Base-by-base conservation (phyloP, 176 grass and related monocot species). In the Hyparrhenia diplandra region DNA sequence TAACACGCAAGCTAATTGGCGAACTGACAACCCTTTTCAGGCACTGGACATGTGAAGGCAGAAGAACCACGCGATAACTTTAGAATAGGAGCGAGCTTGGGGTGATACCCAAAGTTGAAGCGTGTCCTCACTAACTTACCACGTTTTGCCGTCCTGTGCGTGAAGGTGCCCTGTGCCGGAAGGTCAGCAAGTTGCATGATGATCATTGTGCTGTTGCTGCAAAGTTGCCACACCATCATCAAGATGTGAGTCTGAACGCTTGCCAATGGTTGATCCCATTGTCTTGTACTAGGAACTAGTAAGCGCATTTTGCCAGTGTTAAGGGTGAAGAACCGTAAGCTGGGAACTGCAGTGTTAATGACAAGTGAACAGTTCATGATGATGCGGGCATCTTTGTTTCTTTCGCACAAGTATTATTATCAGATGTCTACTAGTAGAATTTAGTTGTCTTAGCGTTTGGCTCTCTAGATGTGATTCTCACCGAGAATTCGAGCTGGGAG, bases 31-130 rank as follows among this genome's bases (percentile, higher is more conserved):
- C 4, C 5, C 64, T 17, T 63, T 39, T 45, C 82, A 89, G 87
- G 82, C 82, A 24, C 32, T 85, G 72, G 66, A 71, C 21, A 81
- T 81, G 67, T 89, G 86, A 85, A 30, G 78, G 57, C 71, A 85
- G 77, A 28, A 81, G 57, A 36, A 51, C n/a, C 2, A 4, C 0
- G n/a, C 3, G 0, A 27, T 0, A 1, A 13, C 28, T n/a, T 65
- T 77, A 71, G 71, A 45, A 43, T 23, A 71, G 43, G 12, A 76
- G 58, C 11, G 6, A 37, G 36, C 20, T 45, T 62, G 60, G 75
- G 63, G 16, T 69, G 10, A 39, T 34, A 31, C 31, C 69, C 54
- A 40, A 28, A 59, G 54, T 4, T 57, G 4, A 57, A 69, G 47
- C 28, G 25, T 34, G 42, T 82, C 42, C 52, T 80, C 31, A 32